Evolutionary conservation across 345 rosid species (phyloP).

Genomic region (Excoecaria agallocha): DNA sequence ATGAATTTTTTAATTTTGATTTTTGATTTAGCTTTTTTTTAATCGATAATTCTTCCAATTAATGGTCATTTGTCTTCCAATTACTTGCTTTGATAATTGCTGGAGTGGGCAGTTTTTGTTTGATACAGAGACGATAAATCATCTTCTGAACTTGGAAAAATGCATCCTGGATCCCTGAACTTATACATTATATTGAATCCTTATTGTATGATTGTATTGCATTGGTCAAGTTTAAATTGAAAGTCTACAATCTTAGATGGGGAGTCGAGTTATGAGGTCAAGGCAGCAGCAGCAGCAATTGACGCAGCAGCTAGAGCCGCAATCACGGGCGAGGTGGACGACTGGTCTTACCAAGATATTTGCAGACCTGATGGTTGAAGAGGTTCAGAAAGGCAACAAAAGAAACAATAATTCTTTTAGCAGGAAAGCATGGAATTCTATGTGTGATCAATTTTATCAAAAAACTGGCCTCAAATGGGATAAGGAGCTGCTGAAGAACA

Average conservation of each 20-base stretch:
- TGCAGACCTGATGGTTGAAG: constrained; percentile 42
- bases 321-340: constrained; percentile 47
- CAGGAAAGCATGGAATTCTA: constrained; percentile 42
- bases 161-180: too few relatives aligned
- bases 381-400: constrained; percentile 46
- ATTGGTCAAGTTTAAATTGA: background rate
- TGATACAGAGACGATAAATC: background rate
- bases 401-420: constrained; percentile 36
- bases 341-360: constrained; percentile 37
- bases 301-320: constrained; percentile 34
- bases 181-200: too few relatives aligned
- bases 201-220: too few relatives aligned
- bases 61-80: background rate
- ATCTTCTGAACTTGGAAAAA: background rate
- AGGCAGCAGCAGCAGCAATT: constrained; percentile 14
- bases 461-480: constrained; percentile 45
- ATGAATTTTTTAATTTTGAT: background rate
- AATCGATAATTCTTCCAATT: background rate
- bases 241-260: constrained; percentile 15
- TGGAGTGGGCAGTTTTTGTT: background rate
- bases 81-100: background rate
- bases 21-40: background rate
- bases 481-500: constrained; percentile 43
- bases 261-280: constrained; percentile 29
- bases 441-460: constrained; percentile 37